Evolutionary conservation across 495 filamentous ascomycete species (phyloP), one percentile per base, ranked within the genome.

Genomic region (Daldinia caldariorum): DNA sequence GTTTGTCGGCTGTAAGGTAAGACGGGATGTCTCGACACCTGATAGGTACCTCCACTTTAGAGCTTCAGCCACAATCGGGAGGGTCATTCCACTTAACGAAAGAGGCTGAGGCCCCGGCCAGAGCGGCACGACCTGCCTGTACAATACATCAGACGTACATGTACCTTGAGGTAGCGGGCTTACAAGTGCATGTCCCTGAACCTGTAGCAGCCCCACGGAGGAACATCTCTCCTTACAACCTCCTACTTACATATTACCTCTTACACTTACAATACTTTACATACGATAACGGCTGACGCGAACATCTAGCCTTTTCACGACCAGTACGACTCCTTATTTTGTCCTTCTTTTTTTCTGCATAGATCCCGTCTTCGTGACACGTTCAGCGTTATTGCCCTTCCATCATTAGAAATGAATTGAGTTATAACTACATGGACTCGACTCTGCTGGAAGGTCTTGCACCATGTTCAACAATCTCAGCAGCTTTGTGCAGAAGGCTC

Each of bases 401-500:
- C 35, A 2, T 45, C 6, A 45, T 34, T 58, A 65, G 75, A 72
- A 66, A 77, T 77, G 75, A 77, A 77, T 73, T 77, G 61, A 72
- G 49, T 31, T 58, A 59, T 57, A 65, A 59, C 54, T 72, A 50
- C 60, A 76, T 75, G 69, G 73, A 64, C 73, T 68, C 56, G 65
- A 72, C 65, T 70, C 63, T 37, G 68, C 68, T 55, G 63, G 39
- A 68, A 68, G 66, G 73, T 53, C 62, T 61, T 64, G 65, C 69
- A 74, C 78, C 77, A 93, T 92, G 90, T 90, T 79, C 67, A 91
- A 89, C 67, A 91, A 89, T 79, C 85, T 96, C 81, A 89, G 89
- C 66, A 91, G 88, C 77, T 89, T 99, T 78, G 91, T 98, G 69
- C 93, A 97, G 81, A 97, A 94, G 84, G 95, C 95, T 61, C 83